Conservation (phyloP, 441 rosid genomes). For the Erodium moschatum region DNA sequence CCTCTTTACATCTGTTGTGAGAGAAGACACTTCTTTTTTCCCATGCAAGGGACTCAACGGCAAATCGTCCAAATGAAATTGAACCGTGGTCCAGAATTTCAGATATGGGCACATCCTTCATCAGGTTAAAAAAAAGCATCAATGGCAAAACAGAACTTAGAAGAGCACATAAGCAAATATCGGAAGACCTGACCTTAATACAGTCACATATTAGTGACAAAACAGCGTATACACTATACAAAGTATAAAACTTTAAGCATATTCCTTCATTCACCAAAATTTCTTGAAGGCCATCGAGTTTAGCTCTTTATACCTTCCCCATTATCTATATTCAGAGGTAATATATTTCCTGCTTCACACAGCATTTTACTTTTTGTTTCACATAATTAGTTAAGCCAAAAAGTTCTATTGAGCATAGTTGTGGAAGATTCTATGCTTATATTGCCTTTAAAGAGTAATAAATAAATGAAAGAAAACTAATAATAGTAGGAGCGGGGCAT, state of each 20-base stretch:
- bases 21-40: constrained; percentile 35
- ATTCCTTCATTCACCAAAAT: not conserved
- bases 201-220: too few relatives aligned
- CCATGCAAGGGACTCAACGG: constrained; percentile 32
- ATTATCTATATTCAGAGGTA: too few relatives aligned
- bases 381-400: too few relatives aligned
- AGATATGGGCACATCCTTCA: constrained; percentile 18
- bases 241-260: not conserved
- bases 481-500: too few relatives aligned
- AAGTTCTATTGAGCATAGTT: too few relatives aligned
- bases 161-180: not conserved
- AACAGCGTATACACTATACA: not conserved
- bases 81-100: constrained; percentile 25
- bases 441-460: too few relatives aligned
- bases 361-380: too few relatives aligned
- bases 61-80: constrained; percentile 32
- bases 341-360: too few relatives aligned
- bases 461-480: too few relatives aligned
- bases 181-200: too few relatives aligned
- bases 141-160: not conserved
- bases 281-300: not conserved
- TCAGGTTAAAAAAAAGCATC: not conserved
- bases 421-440: too few relatives aligned
- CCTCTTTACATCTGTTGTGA: constrained; percentile 31
- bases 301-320: not conserved